Evolutionary conservation across 345 rosid genomes (phyloP).

Genomic region (Abelmoschus esculentus): DNA sequence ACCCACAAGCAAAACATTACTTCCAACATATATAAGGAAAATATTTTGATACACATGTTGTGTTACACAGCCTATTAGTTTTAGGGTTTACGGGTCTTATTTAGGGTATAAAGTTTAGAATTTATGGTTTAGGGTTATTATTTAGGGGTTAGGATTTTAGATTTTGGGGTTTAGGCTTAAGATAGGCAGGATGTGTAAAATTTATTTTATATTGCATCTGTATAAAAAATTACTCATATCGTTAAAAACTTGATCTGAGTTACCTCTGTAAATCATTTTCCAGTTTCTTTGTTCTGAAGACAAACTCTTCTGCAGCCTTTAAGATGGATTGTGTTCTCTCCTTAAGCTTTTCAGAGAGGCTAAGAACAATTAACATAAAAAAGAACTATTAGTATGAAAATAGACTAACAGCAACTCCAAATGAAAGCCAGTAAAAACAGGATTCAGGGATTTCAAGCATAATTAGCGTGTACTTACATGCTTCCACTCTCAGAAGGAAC

Average conservation of each 20-base stretch:
- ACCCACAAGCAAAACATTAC: background rate
- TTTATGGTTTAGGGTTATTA: too few relatives aligned
- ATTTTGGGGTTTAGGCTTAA: too few relatives aligned
- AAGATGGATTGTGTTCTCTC: conserved; percentile 38
- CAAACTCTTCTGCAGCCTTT: conserved; percentile 57
- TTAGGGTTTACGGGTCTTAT: too few relatives aligned
- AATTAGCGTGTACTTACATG: conserved; percentile 40
- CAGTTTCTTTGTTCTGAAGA: conserved; percentile 44
- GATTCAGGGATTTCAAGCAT: background rate
- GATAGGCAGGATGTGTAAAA: too few relatives aligned
- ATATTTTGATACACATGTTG: too few relatives aligned
- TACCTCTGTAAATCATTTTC: conserved; percentile 64
- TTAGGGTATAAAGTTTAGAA: too few relatives aligned
- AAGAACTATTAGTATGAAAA: background rate
- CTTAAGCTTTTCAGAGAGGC: conserved; percentile 37
- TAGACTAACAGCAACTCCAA: background rate
- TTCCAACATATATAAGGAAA: background rate
- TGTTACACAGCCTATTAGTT: too few relatives aligned
- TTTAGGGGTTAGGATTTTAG: too few relatives aligned
- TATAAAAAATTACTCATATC: background rate
- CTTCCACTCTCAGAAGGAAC: conserved; percentile 26
- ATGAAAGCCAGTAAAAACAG: background rate
- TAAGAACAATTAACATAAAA: conserved; percentile 11
- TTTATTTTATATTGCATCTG: too few relatives aligned
- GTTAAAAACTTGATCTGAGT: background rate